Evolutionary conservation across 1,139 yeast species (phyloP).

Genomic region (Blastobotrys niveus): DNA sequence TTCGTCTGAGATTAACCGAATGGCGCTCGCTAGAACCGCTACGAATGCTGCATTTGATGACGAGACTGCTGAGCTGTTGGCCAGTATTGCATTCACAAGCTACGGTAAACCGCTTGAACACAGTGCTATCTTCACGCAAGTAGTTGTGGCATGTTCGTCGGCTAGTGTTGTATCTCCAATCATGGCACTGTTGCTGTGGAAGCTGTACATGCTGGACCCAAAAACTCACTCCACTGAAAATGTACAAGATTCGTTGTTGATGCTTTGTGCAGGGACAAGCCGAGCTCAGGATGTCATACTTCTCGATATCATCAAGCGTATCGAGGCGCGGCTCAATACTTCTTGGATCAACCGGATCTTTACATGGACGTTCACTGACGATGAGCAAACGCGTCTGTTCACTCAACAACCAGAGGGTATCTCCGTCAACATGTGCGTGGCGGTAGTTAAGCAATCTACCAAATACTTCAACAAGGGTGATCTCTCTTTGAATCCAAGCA

Average conservation of each 20-base stretch:
- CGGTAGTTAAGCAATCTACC: conserved; percentile 46
- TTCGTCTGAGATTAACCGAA: neutral
- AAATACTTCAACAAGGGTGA: conserved; percentile 33
- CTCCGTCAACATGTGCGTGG: conserved; percentile 51
- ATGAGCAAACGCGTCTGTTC: conserved; percentile 18
- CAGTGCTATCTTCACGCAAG: neutral
- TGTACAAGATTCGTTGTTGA: conserved; percentile 46
- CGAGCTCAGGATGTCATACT: conserved; percentile 58
- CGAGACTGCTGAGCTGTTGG: neutral
- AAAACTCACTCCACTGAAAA: conserved; percentile 43
- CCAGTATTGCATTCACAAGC: neutral
- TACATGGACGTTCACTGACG: conserved; percentile 59
- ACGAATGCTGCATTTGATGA: no score
- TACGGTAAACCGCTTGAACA: neutral
- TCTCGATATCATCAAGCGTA: conserved; percentile 46
- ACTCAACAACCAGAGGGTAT: conserved; percentile 43
- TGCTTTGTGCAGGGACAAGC: conserved; percentile 57
- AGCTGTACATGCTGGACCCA: conserved; percentile 38
- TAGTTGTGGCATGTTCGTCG: neutral
- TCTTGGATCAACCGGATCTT: conserved; percentile 58
- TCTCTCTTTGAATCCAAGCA: conserved; percentile 7
- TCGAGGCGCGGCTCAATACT: conserved; percentile 48
- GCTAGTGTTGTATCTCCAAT: no score
- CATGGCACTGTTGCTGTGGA: conserved; percentile 25
- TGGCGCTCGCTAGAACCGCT: no score